Evolutionary conservation across 2,329 filamentous ascomycete genomes (phyloP), one percentile per base, ranked within the genome.

Genomic region (Xylaria polymorpha): DNA sequence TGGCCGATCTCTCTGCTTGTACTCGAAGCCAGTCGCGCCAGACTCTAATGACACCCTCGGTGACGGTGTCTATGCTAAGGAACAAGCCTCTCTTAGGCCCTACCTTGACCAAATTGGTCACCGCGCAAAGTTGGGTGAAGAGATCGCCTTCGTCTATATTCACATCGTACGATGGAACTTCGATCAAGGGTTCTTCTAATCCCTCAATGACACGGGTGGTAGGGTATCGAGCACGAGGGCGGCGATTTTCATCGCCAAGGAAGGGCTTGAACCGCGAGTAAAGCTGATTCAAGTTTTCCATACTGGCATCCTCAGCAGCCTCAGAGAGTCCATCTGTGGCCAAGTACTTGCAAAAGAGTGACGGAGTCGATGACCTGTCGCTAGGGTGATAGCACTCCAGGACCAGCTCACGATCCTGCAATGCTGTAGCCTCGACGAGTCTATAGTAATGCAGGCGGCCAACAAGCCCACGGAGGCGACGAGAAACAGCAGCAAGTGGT

Each of bases 341-440:
- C 12, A 90, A 82, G 71, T 91, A 91, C 53, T 88, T 84, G 79
- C 92, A 94, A 76, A 79, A 79, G 14, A 94, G 84, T 64, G 89
- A 90, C 0, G 92, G 91, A 22, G 91, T 90, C 5, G 86, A 90
- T 59, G 91, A 83, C 78, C 90, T 91, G 29, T 86, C 89, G 71
- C 85, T 88, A 0, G 92, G 93, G 71, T 92, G 92, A 76, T 92
- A 94, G 78, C 91, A 93, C 81, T 95, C 92, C 50, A 97, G 87
- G 44, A 94, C 88, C 46, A 96, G 81, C 63, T 90, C 87, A 75
- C 93, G 88, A 44, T 88, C 86, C 44, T 85, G 81, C 8, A 91
- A 80, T 3, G 86, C 81, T 4, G 88, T 85, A 22, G 88, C 87
- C 22, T 85, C 79, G 56, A 90, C 80, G 1, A 94, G 83, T 41